Evolutionary conservation across 805 yeast species (phyloP).

Genomic region (Schwanniomyces yamadae): DNA sequence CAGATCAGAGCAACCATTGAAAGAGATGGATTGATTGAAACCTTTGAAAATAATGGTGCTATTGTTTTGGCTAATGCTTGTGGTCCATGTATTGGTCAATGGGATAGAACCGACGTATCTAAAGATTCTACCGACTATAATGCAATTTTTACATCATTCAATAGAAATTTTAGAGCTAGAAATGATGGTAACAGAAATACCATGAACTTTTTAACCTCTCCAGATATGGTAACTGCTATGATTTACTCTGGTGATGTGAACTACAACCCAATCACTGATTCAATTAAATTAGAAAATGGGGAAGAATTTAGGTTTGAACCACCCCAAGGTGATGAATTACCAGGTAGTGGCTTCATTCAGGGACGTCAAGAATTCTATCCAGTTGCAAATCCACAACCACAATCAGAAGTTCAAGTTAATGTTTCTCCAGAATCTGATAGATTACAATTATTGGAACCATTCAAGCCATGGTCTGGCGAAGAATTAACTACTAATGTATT

Average conservation of each 20-base stretch:
- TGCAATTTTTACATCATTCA: conserved; percentile 94
- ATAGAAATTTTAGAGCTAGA: conserved; percentile 96
- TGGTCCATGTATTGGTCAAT: conserved; percentile 99
- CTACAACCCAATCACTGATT: conserved; percentile 88
- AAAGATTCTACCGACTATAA: conserved; percentile 66
- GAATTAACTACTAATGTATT: conserved; percentile 76
- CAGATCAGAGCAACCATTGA: conserved; percentile 96
- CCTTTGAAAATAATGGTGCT: conserved; percentile 86
- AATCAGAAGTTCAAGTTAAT: conserved; percentile 55
- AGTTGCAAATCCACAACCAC: conserved; percentile 61
- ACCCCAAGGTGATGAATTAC: conserved; percentile 83
- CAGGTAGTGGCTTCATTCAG: conserved; percentile 68
- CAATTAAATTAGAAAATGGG: conserved; percentile 71
- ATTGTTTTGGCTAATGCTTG: conserved; percentile 94
- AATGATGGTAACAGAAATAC: conserved; percentile 98
- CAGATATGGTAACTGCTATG: conserved; percentile 96
- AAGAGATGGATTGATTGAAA: conserved; percentile 85
- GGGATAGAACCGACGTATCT: conserved; percentile 88
- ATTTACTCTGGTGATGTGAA: conserved; percentile 90
- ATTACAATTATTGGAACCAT: conserved; percentile 87
- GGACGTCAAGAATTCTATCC: conserved; percentile 81
- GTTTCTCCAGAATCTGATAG: conserved; percentile 92
- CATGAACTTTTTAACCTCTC: conserved; percentile 97
- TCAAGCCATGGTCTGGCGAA: conserved; percentile 80
- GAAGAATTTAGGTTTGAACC: conserved; percentile 73